Percentiles rank a stretch among this genome's conserved stretches.
phyloP scores from a whole-genome alignment of 805 yeast species.

The Wickerhamomyces xylosicus region DNA sequence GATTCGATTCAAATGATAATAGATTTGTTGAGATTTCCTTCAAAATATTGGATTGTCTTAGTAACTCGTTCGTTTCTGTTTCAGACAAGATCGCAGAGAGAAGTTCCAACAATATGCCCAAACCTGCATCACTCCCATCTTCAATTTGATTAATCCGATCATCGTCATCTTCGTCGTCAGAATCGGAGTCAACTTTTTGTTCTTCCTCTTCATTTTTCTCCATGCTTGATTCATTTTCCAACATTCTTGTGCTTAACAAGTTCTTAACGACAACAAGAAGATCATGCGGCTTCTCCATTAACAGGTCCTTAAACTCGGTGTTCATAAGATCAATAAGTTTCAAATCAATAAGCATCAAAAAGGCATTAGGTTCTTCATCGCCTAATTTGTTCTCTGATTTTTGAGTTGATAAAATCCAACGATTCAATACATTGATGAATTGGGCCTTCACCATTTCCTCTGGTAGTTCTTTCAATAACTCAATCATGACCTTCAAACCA shows the following conservation, averaged over 20 bases:
- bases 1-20: constrained; percentile 5
- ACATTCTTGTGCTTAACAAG: constrained; percentile 21
- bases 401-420: constrained; percentile 39
- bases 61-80: constrained; percentile 13
- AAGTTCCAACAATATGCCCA: constrained; percentile 26
- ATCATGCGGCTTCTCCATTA: constrained; percentile 37
- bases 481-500: constrained; percentile 30
- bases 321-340: constrained; percentile 55
- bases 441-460: constrained; percentile 33
- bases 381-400: too few species aligned
- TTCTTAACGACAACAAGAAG: constrained; percentile 39
- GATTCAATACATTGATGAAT: constrained; percentile 41
- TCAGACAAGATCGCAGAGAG: constrained; percentile 27
- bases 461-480: constrained; percentile 38
- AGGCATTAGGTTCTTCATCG: constrained; percentile 32
- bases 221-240: constrained; percentile 6
- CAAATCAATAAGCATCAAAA: constrained; percentile 45
- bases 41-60: constrained; percentile 17
- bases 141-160: too few species aligned
- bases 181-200: constrained; percentile 23
- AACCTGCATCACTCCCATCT: too few species aligned
- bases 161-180: constrained; percentile 26
- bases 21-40: constrained; percentile 19
- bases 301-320: constrained; percentile 42
- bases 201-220: constrained; percentile 10